Percentiles rank a stretch among this genome's conserved stretches.
Conservation (phyloP, 1,139 yeast species). For the Geotrichum restrictum region DNA sequence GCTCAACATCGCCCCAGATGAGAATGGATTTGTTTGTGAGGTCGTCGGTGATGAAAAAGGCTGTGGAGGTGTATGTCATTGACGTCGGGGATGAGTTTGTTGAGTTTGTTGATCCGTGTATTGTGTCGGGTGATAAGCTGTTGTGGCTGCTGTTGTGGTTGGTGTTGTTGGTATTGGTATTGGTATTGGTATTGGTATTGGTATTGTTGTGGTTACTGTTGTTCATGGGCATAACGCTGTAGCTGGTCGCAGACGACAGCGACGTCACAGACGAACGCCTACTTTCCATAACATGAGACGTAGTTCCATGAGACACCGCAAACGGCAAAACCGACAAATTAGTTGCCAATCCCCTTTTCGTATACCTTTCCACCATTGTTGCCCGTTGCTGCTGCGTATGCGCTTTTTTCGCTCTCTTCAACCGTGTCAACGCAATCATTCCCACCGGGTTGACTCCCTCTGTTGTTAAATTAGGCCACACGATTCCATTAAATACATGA, state of each 20-base stretch:
- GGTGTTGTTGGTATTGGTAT: background rate
- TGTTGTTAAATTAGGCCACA: slow-evolving; percentile 73
- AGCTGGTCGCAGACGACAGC: too few relatives aligned
- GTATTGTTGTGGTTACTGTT: too few relatives aligned
- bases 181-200: background rate
- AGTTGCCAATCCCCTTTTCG: slow-evolving; percentile 7
- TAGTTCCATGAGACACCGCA: slow-evolving; percentile 14
- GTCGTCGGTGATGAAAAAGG: slow-evolving; percentile 49
- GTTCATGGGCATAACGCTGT: too few relatives aligned
- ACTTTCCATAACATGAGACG: background rate
- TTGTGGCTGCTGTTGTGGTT: background rate
- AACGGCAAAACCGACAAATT: slow-evolving; percentile 16
- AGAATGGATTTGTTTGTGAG: slow-evolving; percentile 43
- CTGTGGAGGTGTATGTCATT: slow-evolving; percentile 49
- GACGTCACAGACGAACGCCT: background rate
- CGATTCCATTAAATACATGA: slow-evolving; percentile 64
- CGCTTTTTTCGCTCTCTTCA: slow-evolving; percentile 10
- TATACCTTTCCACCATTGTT: background rate
- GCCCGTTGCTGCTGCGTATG: background rate
- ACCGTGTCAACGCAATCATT: slow-evolving; percentile 29
- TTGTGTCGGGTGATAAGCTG: slow-evolving; percentile 10
- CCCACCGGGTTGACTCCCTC: slow-evolving; percentile 34
- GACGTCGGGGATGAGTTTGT: slow-evolving; percentile 27
- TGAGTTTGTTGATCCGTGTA: slow-evolving; percentile 23
- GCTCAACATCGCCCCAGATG: slow-evolving; percentile 81